These are phyloP conservation scores for Saitozyma podzolica DNA, from an alignment of 768 basidiomycete species.

Conservation along the genomic window DNA sequence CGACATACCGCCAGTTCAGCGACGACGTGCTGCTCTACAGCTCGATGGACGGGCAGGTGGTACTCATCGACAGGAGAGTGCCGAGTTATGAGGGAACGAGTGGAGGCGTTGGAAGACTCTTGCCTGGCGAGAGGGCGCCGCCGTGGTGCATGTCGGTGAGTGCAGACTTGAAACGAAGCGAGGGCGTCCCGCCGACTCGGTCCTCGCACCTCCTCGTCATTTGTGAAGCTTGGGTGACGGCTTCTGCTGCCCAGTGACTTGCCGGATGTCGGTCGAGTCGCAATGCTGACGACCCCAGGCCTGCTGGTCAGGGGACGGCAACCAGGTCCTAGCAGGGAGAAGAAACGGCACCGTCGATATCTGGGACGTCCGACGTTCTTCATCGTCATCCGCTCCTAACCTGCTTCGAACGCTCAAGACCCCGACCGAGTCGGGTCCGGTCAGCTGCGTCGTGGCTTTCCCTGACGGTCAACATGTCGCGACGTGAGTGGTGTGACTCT, in stretches of 20 bases:
- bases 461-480: slow-evolving; percentile 90
- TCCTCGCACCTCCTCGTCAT: too few relatives aligned
- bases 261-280: too few relatives aligned
- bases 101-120: slow-evolving; percentile 73
- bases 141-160: slow-evolving; percentile 94
- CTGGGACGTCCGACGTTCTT: slow-evolving; percentile 83
- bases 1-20: slow-evolving; percentile 67
- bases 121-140: slow-evolving; percentile 87
- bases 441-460: slow-evolving; percentile 86
- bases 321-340: slow-evolving; percentile 84
- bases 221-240: too few relatives aligned
- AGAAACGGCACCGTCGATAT: slow-evolving; percentile 87
- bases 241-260: too few relatives aligned
- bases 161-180: slow-evolving; percentile 9
- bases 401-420: slow-evolving; percentile 80
- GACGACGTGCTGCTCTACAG: slow-evolving; percentile 83
- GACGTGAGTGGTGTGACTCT: slow-evolving; percentile 61
- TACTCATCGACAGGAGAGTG: slow-evolving; percentile 84
- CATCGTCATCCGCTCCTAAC: slow-evolving; percentile 67
- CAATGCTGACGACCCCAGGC: slow-evolving; percentile 60
- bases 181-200: not conserved
- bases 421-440: slow-evolving; percentile 82
- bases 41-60: slow-evolving; percentile 86
- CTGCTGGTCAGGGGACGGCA: slow-evolving; percentile 87
- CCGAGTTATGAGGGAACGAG: slow-evolving; percentile 51